These are phyloP conservation scores for Curvularia lunata DNA, from an alignment of 2,329 filamentous ascomycete genomes.

Conservation along the genomic window DNA sequence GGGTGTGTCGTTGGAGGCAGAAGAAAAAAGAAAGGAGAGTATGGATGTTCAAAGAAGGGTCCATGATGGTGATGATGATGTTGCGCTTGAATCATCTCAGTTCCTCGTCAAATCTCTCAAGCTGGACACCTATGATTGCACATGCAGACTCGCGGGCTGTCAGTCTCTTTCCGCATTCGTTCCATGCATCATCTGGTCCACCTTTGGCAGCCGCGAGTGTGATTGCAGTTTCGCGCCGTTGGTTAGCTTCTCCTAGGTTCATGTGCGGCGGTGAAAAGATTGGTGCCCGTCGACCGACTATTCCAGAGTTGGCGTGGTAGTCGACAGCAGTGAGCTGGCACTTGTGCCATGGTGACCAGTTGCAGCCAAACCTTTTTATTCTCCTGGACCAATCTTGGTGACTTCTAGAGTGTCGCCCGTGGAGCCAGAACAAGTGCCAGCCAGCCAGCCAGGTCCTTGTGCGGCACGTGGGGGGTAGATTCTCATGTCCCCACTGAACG, in stretches of 20 bases:
- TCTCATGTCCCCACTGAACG: background rate
- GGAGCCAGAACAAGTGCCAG: background rate
- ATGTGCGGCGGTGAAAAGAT: background rate
- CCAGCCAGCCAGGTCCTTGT: background rate
- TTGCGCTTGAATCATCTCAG: background rate
- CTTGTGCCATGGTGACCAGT: background rate
- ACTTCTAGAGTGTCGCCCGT: background rate
- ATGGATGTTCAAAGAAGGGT: background rate
- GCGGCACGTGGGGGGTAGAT: background rate
- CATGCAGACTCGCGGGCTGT: background rate
- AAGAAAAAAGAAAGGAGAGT: background rate
- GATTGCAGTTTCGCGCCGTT: background rate
- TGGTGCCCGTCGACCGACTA: background rate
- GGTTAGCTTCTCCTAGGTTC: background rate
- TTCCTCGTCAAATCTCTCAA: background rate
- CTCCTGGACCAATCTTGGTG: background rate
- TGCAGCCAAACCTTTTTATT: background rate
- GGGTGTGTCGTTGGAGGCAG: background rate
- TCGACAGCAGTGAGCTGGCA: background rate
- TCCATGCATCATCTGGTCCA: slow-evolving; percentile 29
- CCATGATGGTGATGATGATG: background rate
- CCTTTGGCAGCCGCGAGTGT: slow-evolving; percentile 23
- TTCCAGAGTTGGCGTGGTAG: background rate
- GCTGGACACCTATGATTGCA: slow-evolving; percentile 18
- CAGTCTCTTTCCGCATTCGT: slow-evolving; percentile 21